Evolutionary conservation across 2,329 filamentous ascomycete species (phyloP).

Genomic region (Colletotrichum endophyticum): DNA sequence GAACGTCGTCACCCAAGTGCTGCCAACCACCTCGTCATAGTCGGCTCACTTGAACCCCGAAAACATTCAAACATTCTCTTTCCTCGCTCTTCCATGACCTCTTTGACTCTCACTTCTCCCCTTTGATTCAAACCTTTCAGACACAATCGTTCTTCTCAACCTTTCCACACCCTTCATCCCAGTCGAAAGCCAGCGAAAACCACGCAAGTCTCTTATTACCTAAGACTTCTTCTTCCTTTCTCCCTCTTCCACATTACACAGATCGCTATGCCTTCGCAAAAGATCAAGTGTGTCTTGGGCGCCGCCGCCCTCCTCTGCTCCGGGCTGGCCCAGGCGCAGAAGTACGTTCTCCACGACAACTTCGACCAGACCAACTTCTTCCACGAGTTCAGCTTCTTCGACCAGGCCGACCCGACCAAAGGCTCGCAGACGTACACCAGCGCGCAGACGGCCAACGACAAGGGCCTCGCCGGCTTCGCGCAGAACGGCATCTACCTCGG

Average conservation of each 20-base stretch:
- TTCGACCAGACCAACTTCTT: slow-evolving; percentile 63
- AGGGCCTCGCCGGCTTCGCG: slow-evolving; percentile 62
- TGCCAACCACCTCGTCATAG: slow-evolving; percentile 9
- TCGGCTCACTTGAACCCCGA: background rate
- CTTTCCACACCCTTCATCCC: background rate
- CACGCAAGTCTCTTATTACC: background rate
- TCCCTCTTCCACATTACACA: background rate
- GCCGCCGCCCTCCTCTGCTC: slow-evolving; percentile 3
- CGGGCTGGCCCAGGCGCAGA: slow-evolving; percentile 27
- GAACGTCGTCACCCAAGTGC: background rate
- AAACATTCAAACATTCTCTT: background rate
- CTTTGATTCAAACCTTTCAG: slow-evolving; percentile 12
- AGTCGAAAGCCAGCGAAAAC: background rate
- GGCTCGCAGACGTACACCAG: slow-evolving; percentile 77
- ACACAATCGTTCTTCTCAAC: background rate
- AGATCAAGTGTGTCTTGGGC: slow-evolving; percentile 5
- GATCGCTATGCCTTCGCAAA: slow-evolving; percentile 12
- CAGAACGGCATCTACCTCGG: slow-evolving; percentile 69
- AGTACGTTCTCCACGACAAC: slow-evolving; percentile 51
- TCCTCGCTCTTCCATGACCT: background rate
- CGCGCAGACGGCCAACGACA: slow-evolving; percentile 59
- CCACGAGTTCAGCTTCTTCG: slow-evolving; percentile 60
- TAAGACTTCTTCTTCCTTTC: background rate
- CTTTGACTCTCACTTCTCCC: slow-evolving; percentile 4
- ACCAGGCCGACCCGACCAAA: slow-evolving; percentile 68